A percentile compares a stretch with the other conserved stretches of the same genome.
Evolutionary conservation across 1,139 yeast genomes (phyloP).

Genomic region (Saccharomycopsis crataegensis): DNA sequence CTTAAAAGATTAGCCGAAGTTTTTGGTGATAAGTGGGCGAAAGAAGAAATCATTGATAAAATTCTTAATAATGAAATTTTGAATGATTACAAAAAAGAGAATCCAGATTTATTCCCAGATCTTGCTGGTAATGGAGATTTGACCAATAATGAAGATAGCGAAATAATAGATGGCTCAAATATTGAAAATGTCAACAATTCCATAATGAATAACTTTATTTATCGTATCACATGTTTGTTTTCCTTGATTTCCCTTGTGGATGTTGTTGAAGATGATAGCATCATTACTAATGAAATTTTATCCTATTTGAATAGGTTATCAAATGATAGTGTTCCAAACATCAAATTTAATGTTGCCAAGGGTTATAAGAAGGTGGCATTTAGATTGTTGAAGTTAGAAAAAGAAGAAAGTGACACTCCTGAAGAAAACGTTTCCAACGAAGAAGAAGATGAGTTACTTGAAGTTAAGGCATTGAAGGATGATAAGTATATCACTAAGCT

Average conservation of each 20-base stretch:
- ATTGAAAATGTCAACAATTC: constrained; percentile 35
- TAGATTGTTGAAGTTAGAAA: constrained; percentile 34
- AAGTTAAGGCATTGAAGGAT: constrained; percentile 10
- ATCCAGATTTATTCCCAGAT: constrained; percentile 17
- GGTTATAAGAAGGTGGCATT: constrained; percentile 59
- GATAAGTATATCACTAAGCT: constrained; percentile 10
- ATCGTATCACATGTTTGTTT: constrained; percentile 84
- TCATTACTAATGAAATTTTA: constrained; percentile 57
- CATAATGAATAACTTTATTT: constrained; percentile 63
- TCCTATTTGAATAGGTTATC: constrained; percentile 73
- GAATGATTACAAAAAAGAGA: constrained; percentile 29
- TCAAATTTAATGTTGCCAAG: constrained; percentile 90
- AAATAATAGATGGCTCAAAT: constrained; percentile 27
- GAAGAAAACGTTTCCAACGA: constrained; percentile 9
- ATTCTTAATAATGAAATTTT: constrained; percentile 43
- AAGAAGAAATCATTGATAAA: constrained; percentile 71
- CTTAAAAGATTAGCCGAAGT: constrained; percentile 72
- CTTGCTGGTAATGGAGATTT: constrained; percentile 2
- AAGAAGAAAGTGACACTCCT: constrained; percentile 19
- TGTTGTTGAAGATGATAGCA: constrained; percentile 30
- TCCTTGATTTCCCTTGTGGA: constrained; percentile 73
- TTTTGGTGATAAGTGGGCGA: constrained; percentile 94
- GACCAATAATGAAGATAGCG: constrained; percentile 23
- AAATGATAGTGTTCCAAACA: constrained; percentile 84
- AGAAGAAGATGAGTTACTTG: constrained; percentile 17